A percentile compares a stretch with the other conserved stretches of the same genome.
These are phyloP conservation scores for Lactarius hatsudake DNA, from an alignment of 768 basidiomycete genomes.

Conservation along the genomic window DNA sequence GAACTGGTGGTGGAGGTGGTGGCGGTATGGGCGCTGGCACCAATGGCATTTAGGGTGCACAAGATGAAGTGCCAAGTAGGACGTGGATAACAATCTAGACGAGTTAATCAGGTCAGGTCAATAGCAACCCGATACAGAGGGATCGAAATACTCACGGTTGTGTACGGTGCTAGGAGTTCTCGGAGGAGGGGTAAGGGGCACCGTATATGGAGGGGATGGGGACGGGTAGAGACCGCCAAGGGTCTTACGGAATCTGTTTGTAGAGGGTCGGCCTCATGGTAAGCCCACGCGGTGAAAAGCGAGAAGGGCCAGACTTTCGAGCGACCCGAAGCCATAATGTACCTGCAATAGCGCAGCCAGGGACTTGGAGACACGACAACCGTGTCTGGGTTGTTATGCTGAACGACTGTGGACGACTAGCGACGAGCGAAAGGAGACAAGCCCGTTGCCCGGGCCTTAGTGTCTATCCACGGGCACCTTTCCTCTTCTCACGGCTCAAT, in stretches of 20 bases:
- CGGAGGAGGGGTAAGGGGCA: constrained; percentile 14
- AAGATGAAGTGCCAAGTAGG: constrained; percentile 17
- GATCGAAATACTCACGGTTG: constrained; percentile 11
- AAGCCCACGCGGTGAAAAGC: constrained; percentile 26
- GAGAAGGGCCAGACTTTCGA: constrained; percentile 24
- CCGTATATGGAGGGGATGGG: constrained; percentile 18
- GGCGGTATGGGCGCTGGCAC: constrained; percentile 19
- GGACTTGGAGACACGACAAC: not conserved
- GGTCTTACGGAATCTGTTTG: constrained; percentile 21
- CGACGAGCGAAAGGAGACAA: constrained; percentile 3
- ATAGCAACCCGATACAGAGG: not conserved
- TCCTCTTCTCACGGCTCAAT: constrained; percentile 23
- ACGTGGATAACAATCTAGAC: constrained; percentile 18
- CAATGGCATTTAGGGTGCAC: constrained; percentile 25
- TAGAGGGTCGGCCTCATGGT: constrained; percentile 28
- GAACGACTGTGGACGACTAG: not conserved
- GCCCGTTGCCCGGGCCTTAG: not conserved
- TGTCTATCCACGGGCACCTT: not conserved
- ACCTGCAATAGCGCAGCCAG: not conserved
- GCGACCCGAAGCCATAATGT: constrained; percentile 12
- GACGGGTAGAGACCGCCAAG: constrained; percentile 16
- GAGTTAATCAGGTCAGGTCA: not conserved
- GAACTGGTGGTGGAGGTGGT: constrained; percentile 21
- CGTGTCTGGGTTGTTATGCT: not conserved
- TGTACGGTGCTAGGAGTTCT: constrained; percentile 9